Base-by-base conservation (phyloP, 2,329 filamentous ascomycete species). In the Ophiosphaerella narmari region DNA sequence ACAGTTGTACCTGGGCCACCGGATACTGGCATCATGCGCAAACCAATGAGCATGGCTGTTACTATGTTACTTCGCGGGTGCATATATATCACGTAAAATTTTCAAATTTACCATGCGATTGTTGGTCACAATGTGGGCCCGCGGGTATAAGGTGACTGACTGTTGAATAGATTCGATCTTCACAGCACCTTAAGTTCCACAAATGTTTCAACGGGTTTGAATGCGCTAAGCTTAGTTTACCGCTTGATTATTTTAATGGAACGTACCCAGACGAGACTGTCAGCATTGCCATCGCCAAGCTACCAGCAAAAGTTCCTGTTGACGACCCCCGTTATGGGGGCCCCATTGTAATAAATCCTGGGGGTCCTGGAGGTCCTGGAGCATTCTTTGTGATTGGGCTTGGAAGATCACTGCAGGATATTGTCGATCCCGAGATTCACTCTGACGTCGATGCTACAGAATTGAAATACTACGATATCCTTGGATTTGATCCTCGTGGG, bases 401-500 rank as follows among this genome's bases (percentile, higher is more conserved):
- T 21, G 73, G 66, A 12, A 49, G 48, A 13, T 16, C 54, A 4
- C 34, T 74, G 14, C 71, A 68, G 41, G 53, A 48, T 13, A 50
- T 73, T 21, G 64, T 71, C 8, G 72, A 72, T 47, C 60, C 65
- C 12, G 39, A 44, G 14, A 43, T 55, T 3, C 37, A 63, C 26
- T 45, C 59, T 6, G 29, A 38, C 4, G 16, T 41, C 12, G 32
- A 21, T 42, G 57, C 36, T 3, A 52, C 55, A 1, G 59, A 68
- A 7, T 65, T 62, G 31, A 74, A 66, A 42, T 74, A 74, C 47
- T 78, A 68, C 49, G 76, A 78, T 48, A 64, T 78, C 33, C 66
- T 78, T 21, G 69, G 71, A n/a, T 78, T 78, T 36, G 76, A 79
- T 53, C 76, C 76, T 4, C 67, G 76, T 12, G 75, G 75, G 7